These are phyloP conservation scores for Yamadazyma diospyri DNA, from an alignment of 1,139 yeast genomes.

Conservation along the genomic window DNA sequence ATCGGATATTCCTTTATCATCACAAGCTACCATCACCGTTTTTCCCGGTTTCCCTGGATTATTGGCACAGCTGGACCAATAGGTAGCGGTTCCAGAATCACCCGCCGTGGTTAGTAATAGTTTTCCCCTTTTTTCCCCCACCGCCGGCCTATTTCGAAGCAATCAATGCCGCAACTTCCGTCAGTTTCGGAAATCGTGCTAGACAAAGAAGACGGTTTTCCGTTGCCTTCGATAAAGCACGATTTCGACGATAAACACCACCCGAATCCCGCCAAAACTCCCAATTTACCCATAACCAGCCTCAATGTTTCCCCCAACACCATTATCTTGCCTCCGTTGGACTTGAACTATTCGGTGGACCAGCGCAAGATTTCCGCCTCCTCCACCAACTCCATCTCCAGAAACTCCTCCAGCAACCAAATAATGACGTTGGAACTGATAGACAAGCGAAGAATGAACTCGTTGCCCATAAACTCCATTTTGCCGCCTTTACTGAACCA, in stretches of 20 bases:
- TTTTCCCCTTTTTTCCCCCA: conserved; percentile 1
- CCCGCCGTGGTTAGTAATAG: too few relatives aligned
- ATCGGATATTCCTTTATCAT: too few relatives aligned
- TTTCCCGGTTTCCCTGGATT: too few relatives aligned
- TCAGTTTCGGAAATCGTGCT: conserved; percentile 17
- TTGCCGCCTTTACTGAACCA: conserved; percentile 3
- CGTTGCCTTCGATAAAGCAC: conserved; percentile 1
- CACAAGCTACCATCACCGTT: too few relatives aligned
- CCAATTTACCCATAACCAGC: neutral
- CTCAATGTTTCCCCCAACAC: conserved; percentile 3
- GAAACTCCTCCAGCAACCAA: conserved; percentile 7
- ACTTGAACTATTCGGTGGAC: conserved; percentile 9
- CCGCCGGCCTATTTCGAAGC: conserved; percentile 2
- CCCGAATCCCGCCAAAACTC: neutral
- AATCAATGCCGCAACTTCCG: conserved; percentile 19
- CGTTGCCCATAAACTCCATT: conserved; percentile 6
- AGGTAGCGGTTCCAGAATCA: too few relatives aligned
- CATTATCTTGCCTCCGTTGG: conserved; percentile 9
- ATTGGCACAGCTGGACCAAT: too few relatives aligned
- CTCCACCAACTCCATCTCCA: conserved; percentile 8
- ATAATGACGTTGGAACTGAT: conserved; percentile 3
- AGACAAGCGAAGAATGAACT: conserved; percentile 6
- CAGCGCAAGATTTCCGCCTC: conserved; percentile 8
- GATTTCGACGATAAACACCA: neutral
- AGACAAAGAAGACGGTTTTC: conserved; percentile 1